Evolutionary conservation across 352 stramenopile species (phyloP), one percentile per base, ranked within the genome.

Genomic region (Globisporangium parvum): DNA sequence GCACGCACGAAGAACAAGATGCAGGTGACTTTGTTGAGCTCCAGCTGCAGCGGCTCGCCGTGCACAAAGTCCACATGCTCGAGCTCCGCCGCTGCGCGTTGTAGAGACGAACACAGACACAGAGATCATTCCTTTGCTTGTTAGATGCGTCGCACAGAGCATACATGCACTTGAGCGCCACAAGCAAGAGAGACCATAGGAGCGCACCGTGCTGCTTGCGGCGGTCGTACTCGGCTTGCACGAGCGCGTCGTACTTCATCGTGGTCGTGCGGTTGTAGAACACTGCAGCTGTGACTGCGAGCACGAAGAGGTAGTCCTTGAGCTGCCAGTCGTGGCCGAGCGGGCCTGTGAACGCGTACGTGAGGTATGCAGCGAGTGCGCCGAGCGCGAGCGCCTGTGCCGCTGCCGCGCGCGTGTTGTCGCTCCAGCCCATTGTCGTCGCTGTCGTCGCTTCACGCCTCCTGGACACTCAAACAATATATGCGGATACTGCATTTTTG

Each of bases 1-100:
- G 8, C 10, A 17, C 28, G 17, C 73, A 91, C 81, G 44, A 91
- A 91, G 70, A 91, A 91, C n/a, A 91, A 62, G 20, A 89, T 61
- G 35, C 78, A 81, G 0, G 76, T 88, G 44, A 89, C 69, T 66
- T 80, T 80, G 65, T 88, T 84, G 53, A 61, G 24, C 44, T 74
- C 58, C 14, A 91, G 59, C 28, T 81, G 60, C 23, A 89, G 49
- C 0, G 65, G 55, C 15, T 63, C 35, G n/a, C 77, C 77, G n/a
- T 84, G 65, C 42, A 88, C 60, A 56, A 80, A 85, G 35, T 88
- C 80, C 20, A 90, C 37, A 23, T 60, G 73, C 47, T 80, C 62
- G 8, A 88, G 63, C 18, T 60, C 33, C 39, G 67, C 59, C n/a
- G 70, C 71, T 79, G 53, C 21, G 12, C 49, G 54, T 10, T 33